Conservation (phyloP, 768 basidiomycete species). For the Mrakia frigida region DNA sequence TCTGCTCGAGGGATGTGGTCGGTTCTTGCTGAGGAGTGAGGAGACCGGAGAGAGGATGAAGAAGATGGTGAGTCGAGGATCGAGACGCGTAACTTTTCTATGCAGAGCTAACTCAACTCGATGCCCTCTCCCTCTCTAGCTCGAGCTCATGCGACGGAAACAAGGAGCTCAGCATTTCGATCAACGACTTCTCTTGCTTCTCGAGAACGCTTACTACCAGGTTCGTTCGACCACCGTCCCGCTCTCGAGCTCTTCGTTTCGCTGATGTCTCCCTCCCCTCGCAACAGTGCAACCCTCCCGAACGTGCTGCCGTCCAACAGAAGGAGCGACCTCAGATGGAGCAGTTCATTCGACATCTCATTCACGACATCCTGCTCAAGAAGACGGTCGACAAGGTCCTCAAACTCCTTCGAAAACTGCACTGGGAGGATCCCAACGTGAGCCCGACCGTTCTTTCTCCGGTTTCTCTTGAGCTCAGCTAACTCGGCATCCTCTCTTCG, state of each 20-base stretch:
- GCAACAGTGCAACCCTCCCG: constrained; percentile 88
- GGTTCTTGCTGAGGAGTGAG: constrained; percentile 81
- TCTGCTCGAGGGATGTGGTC: constrained; percentile 85
- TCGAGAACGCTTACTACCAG: constrained; percentile 98
- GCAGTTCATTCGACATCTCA: constrained; percentile 89
- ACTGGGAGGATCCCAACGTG: constrained; percentile 76
- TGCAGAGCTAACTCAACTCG: not conserved
- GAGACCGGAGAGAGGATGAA: constrained; percentile 80
- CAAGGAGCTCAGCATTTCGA: constrained; percentile 90
- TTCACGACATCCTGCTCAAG: constrained; percentile 87
- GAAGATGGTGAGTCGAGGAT: constrained; percentile 61
- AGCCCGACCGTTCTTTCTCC: constrained; percentile 14
- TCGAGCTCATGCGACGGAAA: constrained; percentile 92
- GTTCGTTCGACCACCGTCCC: constrained; percentile 45
- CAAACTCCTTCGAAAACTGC: constrained; percentile 82
- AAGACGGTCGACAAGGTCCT: constrained; percentile 94
- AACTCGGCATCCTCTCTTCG: not conserved
- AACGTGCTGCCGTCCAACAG: constrained; percentile 75
- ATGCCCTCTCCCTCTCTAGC: constrained; percentile 48
- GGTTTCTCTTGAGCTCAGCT: not conserved
- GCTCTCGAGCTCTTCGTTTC: not conserved
- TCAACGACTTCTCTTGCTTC: constrained; percentile 74
- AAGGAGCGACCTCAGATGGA: constrained; percentile 82
- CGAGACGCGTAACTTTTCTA: too few species aligned
- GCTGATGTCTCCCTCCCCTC: not conserved